Percentiles rank a stretch among this genome's conserved stretches.
Conservation (phyloP, 1,139 yeast species). For the Geotrichum bryndzae region DNA sequence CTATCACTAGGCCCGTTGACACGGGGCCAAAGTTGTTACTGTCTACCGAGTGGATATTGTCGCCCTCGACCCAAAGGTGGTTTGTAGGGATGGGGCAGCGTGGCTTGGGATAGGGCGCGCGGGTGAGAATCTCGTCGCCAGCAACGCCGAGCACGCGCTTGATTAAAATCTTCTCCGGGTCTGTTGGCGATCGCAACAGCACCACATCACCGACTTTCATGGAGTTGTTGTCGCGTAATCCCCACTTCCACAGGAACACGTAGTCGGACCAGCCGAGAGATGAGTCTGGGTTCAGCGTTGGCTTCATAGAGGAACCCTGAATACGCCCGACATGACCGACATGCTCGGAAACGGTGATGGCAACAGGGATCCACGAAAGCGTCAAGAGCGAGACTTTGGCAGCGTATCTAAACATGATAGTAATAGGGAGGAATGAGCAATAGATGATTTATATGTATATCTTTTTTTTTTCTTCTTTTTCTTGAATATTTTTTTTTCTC, state of each 20-base stretch:
- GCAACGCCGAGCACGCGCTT: slow-evolving; percentile 72
- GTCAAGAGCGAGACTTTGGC: slow-evolving; percentile 20
- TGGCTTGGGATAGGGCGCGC: slow-evolving; percentile 59
- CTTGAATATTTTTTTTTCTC: neutral
- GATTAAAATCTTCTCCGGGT: slow-evolving; percentile 67
- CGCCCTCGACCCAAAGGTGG: slow-evolving; percentile 95
- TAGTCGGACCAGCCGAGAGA: slow-evolving; percentile 49
- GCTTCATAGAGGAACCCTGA: slow-evolving; percentile 85
- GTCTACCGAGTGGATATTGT: slow-evolving; percentile 78
- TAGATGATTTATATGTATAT: neutral
- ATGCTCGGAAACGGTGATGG: slow-evolving; percentile 62
- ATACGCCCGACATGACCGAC: slow-evolving; percentile 68
- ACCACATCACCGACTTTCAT: slow-evolving; percentile 63
- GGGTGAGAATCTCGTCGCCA: slow-evolving; percentile 60
- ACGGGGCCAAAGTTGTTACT: slow-evolving; percentile 83
- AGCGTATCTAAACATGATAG: slow-evolving; percentile 13
- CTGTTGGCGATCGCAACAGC: slow-evolving; percentile 67
- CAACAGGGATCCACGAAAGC: slow-evolving; percentile 71
- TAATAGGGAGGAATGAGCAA: neutral
- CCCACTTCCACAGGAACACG: slow-evolving; percentile 64
- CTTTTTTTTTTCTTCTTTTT: neutral
- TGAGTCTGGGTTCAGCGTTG: slow-evolving; percentile 73
- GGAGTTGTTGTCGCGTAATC: slow-evolving; percentile 42
- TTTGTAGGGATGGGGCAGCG: slow-evolving; percentile 62
- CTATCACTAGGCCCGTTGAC: slow-evolving; percentile 68